Conservation (phyloP, 2,329 filamentous ascomycete genomes). For the Dothistroma pini region DNA sequence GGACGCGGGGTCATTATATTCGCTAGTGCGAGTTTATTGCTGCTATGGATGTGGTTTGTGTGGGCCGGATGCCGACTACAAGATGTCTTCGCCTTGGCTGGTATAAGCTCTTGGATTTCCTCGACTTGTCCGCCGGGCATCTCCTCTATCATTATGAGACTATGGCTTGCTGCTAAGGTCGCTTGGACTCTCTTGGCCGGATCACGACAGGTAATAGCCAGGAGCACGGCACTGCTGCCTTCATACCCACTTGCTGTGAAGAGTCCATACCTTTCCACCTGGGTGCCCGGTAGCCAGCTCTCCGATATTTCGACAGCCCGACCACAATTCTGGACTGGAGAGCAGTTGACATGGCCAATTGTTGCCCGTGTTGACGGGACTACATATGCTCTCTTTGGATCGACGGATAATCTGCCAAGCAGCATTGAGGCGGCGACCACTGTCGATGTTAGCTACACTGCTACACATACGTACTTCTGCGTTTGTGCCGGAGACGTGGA, state of each 20-base stretch:
- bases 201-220: constrained; percentile 1
- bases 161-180: constrained; percentile 5
- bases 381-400: constrained; percentile 35
- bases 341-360: constrained; percentile 34
- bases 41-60: constrained; percentile 5
- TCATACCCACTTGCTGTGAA: constrained; percentile 32
- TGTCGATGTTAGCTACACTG: constrained; percentile 29
- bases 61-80: constrained; percentile 11
- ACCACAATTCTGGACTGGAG: constrained; percentile 36
- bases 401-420: constrained; percentile 19
- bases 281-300: constrained; percentile 33
- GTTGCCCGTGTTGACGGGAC: constrained; percentile 33
- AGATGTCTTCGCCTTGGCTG: constrained; percentile 13
- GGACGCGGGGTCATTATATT: constrained; percentile 6
- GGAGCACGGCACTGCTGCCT: constrained; percentile 15
- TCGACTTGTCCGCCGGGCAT: constrained; percentile 5
- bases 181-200: constrained; percentile 6
- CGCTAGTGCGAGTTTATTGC: constrained; percentile 1
- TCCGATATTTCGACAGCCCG: constrained; percentile 26
- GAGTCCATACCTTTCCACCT: constrained; percentile 35
- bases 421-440: constrained; percentile 23
- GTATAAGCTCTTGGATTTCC: neutral
- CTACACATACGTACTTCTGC: constrained; percentile 33
- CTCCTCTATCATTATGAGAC: constrained; percentile 13
- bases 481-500: constrained; percentile 27